Base-by-base conservation (phyloP, 345 rosid species). In the Eucalyptus camaldulensis region DNA sequence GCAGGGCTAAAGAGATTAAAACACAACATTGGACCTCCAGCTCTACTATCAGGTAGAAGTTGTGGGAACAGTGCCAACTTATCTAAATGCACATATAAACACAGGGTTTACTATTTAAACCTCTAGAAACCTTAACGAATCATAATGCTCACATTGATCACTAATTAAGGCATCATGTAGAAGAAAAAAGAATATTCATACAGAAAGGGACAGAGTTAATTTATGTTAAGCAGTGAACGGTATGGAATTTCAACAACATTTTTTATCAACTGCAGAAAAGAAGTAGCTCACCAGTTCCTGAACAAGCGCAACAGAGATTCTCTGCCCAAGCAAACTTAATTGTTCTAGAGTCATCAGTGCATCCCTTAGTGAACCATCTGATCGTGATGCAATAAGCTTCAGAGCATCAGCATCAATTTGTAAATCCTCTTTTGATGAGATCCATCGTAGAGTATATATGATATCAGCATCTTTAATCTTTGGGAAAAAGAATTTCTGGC, bases 271-370 rank as follows among this genome's bases (percentile, higher is more conserved):
- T 86, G 65, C 69, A 21, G 43, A n/a, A 40, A 89, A 50, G 87
- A 49, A 69, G 86, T 43, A 87, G 89, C 95, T 90, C 88, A 98
- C 99, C 97, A 98, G 90, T 92, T 98, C 99, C 93, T 98, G 99
- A 92, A 98, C 99, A 88, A 98, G 91, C 88, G 93, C 93, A 80
- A 97, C 94, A 60, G 96, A 96, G 90, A 98, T 95, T 93, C 93
- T 95, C 91, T 94, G 96, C 90, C 99, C 99, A 12, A 98, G 97
- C 90, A 98, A 94, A 90, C 98, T 94, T 40, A 98, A 92, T 88
- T 98, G 99, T 89, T 97, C 99, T 37, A 98, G 94, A 87, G 99
- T 98, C 99, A 98, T 98, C 90, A 96, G 95, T 0, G 99, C 98
- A 90, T 98, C 99, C 93, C 99, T 94, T 91, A 98, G 92, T 5